Conservation (phyloP, 768 basidiomycete genomes). For the Rubroboletus pulcherrimus region DNA sequence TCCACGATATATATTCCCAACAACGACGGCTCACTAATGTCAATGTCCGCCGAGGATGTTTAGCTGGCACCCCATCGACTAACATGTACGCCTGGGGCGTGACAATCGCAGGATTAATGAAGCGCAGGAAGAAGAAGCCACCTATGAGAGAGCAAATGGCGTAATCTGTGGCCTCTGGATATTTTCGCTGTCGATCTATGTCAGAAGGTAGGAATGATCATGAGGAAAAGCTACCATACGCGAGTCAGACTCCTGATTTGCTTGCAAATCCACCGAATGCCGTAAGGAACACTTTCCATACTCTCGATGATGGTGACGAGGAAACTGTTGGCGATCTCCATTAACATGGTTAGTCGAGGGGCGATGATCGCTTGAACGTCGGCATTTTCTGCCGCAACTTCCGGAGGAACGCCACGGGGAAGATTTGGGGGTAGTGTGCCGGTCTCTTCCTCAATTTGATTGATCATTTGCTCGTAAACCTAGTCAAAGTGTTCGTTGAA, state of each 20-base stretch:
- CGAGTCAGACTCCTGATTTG: slow-evolving; percentile 95
- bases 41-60: slow-evolving; percentile 93
- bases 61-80: slow-evolving; percentile 95
- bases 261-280: slow-evolving; percentile 99
- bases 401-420: slow-evolving; percentile 90
- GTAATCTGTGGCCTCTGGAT: slow-evolving; percentile 97
- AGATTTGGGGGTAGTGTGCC: slow-evolving; percentile 87
- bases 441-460: slow-evolving; percentile 97
- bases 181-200: slow-evolving; percentile 71
- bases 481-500: slow-evolving; percentile 27
- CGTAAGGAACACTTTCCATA: slow-evolving; percentile 97
- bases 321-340: slow-evolving; percentile 99
- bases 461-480: slow-evolving; percentile 99
- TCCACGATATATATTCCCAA: background rate
- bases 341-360: slow-evolving; percentile 95
- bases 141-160: slow-evolving; percentile 98
- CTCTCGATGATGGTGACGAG: slow-evolving; percentile 96
- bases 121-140: slow-evolving; percentile 99
- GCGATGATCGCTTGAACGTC: slow-evolving; percentile 99
- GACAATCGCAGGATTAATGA: slow-evolving; percentile 99
- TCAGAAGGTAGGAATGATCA: slow-evolving; percentile 6
- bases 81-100: slow-evolving; percentile 99
- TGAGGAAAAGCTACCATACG: slow-evolving; percentile 43
- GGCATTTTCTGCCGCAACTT: slow-evolving; percentile 87
- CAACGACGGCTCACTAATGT: slow-evolving; percentile 61